These are phyloP conservation scores for Tuber calosporum DNA, from an alignment of 495 filamentous ascomycete genomes.

Conservation along the genomic window DNA sequence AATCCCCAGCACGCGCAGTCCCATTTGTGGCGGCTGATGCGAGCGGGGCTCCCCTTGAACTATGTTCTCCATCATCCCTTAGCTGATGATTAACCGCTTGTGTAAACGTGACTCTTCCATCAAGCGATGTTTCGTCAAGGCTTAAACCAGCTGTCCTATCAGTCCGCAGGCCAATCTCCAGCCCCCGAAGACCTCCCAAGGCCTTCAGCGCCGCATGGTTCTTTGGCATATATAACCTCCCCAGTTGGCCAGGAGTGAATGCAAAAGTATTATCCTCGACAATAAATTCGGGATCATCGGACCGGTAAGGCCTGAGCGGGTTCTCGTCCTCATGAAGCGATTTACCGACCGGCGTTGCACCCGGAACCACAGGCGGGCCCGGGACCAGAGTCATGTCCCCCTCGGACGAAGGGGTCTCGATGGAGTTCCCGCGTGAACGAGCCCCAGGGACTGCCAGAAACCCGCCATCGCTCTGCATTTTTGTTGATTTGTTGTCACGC, in stretches of 20 bases:
- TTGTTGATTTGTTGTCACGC: neutral
- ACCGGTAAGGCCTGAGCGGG: conserved; percentile 60
- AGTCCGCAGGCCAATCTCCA: conserved; percentile 70
- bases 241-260: conserved; percentile 72
- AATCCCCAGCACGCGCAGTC: conserved; percentile 32
- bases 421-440: conserved; percentile 58
- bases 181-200: conserved; percentile 65
- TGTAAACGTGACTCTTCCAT: conserved; percentile 64
- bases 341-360: conserved; percentile 23
- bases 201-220: conserved; percentile 69
- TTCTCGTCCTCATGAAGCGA: conserved; percentile 52
- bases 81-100: conserved; percentile 47
- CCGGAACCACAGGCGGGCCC: conserved; percentile 23
- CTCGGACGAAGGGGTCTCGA: conserved; percentile 54
- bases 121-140: conserved; percentile 60
- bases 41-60: conserved; percentile 14
- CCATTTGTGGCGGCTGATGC: conserved; percentile 34
- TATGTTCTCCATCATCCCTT: conserved; percentile 13
- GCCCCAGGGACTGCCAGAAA: conserved; percentile 57
- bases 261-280: conserved; percentile 74
- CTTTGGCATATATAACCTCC: conserved; percentile 75
- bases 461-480: conserved; percentile 42
- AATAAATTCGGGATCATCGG: conserved; percentile 63
- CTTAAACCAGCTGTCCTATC: conserved; percentile 62
- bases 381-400: conserved; percentile 49